Evolutionary conservation across 257 asterid species (phyloP).

Genomic region (Solanum neorickii): DNA sequence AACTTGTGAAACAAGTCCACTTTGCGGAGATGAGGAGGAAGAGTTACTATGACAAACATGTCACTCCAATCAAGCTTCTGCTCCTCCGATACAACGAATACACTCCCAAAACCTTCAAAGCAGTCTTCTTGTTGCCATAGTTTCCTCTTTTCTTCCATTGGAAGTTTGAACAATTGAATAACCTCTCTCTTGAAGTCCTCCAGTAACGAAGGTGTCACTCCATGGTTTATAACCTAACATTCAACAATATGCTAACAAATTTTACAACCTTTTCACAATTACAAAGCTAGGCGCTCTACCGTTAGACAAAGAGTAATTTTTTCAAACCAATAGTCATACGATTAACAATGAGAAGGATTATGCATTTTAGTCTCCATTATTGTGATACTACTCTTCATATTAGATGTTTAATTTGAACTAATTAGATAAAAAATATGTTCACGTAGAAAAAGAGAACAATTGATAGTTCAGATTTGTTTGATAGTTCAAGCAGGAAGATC

Average conservation of each 20-base stretch:
- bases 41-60: slow-evolving; percentile 35
- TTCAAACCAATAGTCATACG: background rate
- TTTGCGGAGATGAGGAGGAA: slow-evolving; percentile 21
- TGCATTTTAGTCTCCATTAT: background rate
- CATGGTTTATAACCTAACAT: slow-evolving; percentile 11
- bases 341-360: background rate
- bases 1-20: slow-evolving; percentile 41
- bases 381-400: background rate
- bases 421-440: background rate
- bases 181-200: background rate
- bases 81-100: background rate
- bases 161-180: background rate
- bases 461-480: no score
- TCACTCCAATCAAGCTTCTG: slow-evolving; percentile 49
- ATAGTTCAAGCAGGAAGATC: no score
- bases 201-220: background rate
- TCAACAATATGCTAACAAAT: background rate
- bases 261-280: background rate
- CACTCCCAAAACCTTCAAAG: background rate
- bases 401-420: background rate
- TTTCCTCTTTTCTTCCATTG: background rate
- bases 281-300: background rate
- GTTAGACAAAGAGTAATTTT: background rate
- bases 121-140: background rate
- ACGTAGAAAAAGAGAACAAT: no score